These are phyloP conservation scores for Phialophora expanda DNA, from an alignment of 2,329 filamentous ascomycete species.

Conservation along the genomic window DNA sequence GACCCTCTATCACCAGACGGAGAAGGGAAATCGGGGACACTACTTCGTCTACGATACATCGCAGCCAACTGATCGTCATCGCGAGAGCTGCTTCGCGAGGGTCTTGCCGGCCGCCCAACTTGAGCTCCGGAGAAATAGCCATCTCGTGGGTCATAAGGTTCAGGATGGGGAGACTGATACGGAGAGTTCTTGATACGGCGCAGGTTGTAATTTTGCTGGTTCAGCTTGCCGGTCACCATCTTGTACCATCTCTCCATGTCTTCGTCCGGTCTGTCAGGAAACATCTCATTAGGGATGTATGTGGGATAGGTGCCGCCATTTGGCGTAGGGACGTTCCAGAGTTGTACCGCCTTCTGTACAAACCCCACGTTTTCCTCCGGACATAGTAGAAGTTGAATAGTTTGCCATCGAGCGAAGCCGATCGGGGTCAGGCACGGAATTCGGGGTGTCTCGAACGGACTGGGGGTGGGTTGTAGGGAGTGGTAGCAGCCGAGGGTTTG, in stretches of 20 bases:
- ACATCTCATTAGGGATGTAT: constrained; percentile 68
- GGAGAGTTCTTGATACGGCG: constrained; percentile 44
- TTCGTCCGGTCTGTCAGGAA: constrained; percentile 73
- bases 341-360: constrained; percentile 76
- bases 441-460: constrained; percentile 73
- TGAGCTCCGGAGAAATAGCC: constrained; percentile 35
- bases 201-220: constrained; percentile 61
- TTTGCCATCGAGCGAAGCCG: constrained; percentile 93
- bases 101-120: constrained; percentile 19
- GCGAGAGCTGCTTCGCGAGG: constrained; percentile 31
- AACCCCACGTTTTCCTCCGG: constrained; percentile 88
- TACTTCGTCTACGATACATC: constrained; percentile 33
- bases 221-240: constrained; percentile 71
- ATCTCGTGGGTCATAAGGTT: constrained; percentile 31
- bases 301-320: constrained; percentile 67
- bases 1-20: constrained; percentile 32
- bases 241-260: constrained; percentile 89
- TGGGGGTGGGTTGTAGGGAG: constrained; percentile 73
- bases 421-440: constrained; percentile 81
- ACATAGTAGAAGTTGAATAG: constrained; percentile 83
- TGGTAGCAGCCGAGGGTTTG: constrained; percentile 90
- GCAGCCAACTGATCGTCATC: constrained; percentile 32
- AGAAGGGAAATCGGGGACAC: constrained; percentile 38
- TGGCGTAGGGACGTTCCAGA: constrained; percentile 77
- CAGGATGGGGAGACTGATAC: constrained; percentile 43